Base-by-base conservation (phyloP, 106 monocot species). In the Acorus calamus region DNA sequence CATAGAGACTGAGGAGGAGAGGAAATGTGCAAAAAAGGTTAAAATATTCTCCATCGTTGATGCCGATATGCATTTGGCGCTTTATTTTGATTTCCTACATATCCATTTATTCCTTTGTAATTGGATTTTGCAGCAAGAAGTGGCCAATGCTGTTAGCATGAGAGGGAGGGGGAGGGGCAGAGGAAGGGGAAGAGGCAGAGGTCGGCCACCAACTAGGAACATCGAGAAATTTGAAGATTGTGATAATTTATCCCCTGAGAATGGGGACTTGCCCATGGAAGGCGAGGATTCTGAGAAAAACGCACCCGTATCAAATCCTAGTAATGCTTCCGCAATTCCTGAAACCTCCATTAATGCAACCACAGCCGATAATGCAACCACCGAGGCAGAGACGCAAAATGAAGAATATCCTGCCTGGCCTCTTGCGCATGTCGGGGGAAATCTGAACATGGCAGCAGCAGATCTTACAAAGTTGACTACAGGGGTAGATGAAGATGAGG, bases 101-200 rank as follows among this genome's bases (percentile, higher is more conserved):
- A 28, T 28, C 28, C 28, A 28, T 28, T 28, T 28, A 49, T 3
- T 5, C 57, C 42, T 47, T 47, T 48, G 49, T 55, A 44, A 61
- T n/a, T 3, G 9, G 4, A 66, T 69, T 0, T 12, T 42, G 7
- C 60, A 54, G 28, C 71, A 96, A 91, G 69, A 68, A 11, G 68
- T 71, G 75, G 76, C 76, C 53, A 72, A 68, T 70, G 52, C 69
- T 56, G 14, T 77, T 14, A 80, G 76, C 7, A 71, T 73, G 2
- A 84, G 90, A 83, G 93, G 86, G 46, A 76, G 91, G 6, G 96
- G 96, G 14, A 82, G 90, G 65, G 90, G 87, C 11, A 68, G 91
- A 80, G 96, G 94, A 62, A 68, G 91, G 79, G 96, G 94, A 62
- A 81, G 94, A 64, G 90, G 90, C 44, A 77, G 96, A 67, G 96